A percentile compares a stretch with the other conserved stretches of the same genome.
Evolutionary conservation across 768 basidiomycete genomes (phyloP).

Genomic region (Lactarius akahatsu): DNA sequence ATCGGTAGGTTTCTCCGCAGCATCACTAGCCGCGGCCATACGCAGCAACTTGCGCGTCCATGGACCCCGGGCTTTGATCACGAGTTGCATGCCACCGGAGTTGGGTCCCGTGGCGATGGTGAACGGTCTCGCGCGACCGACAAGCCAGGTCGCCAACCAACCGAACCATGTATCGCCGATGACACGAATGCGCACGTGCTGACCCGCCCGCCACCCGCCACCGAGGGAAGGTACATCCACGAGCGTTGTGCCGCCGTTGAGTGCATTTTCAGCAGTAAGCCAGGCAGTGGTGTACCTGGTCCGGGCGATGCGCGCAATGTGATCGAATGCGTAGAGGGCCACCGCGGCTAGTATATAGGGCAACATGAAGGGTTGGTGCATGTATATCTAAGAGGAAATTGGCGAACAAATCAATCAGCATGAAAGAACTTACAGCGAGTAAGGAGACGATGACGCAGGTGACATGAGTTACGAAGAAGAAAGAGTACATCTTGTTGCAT

Average conservation of each 20-base stretch:
- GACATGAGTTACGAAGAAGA: slow-evolving; percentile 46
- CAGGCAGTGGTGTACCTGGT: slow-evolving; percentile 46
- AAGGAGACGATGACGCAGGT: slow-evolving; percentile 43
- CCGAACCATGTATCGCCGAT: slow-evolving; percentile 42
- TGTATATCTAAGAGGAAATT: slow-evolving; percentile 27
- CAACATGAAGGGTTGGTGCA: slow-evolving; percentile 31
- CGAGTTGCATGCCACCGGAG: slow-evolving; percentile 46
- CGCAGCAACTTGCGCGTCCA: slow-evolving; percentile 50
- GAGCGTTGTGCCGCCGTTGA: slow-evolving; percentile 42
- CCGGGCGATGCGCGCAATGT: slow-evolving; percentile 45
- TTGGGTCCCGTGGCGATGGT: slow-evolving; percentile 48
- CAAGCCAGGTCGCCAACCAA: slow-evolving; percentile 31
- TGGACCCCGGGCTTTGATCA: slow-evolving; percentile 50
- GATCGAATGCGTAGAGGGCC: slow-evolving; percentile 47
- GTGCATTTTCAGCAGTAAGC: slow-evolving; percentile 46
- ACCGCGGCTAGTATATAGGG: slow-evolving; percentile 45
- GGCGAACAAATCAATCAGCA: background rate
- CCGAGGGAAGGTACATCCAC: slow-evolving; percentile 46
- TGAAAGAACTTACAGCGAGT: slow-evolving; percentile 32
- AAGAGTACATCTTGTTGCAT: slow-evolving; percentile 42
- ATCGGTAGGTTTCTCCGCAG: slow-evolving; percentile 31
- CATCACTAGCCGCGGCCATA: slow-evolving; percentile 36
- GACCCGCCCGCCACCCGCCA: slow-evolving; percentile 59
- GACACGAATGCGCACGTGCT: slow-evolving; percentile 56
- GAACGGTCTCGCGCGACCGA: slow-evolving; percentile 36